Percentiles rank a stretch among this genome's conserved stretches.
These are phyloP conservation scores for Sporobolomyces roseus DNA, from an alignment of 768 basidiomycete genomes.

Conservation along the genomic window DNA sequence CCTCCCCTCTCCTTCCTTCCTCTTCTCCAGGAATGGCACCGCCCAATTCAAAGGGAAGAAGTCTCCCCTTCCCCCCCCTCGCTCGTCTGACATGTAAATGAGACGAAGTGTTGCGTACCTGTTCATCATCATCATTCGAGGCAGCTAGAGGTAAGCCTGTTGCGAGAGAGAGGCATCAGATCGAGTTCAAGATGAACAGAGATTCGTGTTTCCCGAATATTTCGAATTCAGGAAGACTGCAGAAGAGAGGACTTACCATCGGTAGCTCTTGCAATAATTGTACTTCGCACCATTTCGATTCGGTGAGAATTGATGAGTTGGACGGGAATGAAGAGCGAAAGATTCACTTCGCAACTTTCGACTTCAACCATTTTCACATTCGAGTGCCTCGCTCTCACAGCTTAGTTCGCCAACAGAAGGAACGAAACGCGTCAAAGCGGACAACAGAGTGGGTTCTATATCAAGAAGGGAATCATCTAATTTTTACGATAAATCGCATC, in stretches of 20 bases:
- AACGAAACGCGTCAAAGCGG: too few relatives aligned
- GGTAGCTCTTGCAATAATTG: slow-evolving; percentile 35
- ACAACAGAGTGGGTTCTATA: too few relatives aligned
- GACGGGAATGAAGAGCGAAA: neutral
- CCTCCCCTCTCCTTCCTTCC: too few relatives aligned
- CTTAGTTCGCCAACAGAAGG: too few relatives aligned
- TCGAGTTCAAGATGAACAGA: neutral
- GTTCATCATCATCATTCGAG: slow-evolving; percentile 79
- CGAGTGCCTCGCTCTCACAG: too few relatives aligned
- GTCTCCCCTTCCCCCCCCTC: neutral
- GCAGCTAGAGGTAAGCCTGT: slow-evolving; percentile 44
- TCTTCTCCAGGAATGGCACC: too few relatives aligned
- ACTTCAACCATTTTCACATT: too few relatives aligned
- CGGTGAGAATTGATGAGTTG: neutral
- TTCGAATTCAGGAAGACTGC: neutral
- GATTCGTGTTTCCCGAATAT: neutral
- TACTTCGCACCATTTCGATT: slow-evolving; percentile 30
- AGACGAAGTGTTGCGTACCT: slow-evolving; percentile 55
- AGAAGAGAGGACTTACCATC: slow-evolving; percentile 25
- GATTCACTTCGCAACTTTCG: too few relatives aligned
- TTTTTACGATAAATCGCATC: slow-evolving; percentile 59
- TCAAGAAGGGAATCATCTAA: too few relatives aligned
- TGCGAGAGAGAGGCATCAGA: accelerated
- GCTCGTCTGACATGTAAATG: too few relatives aligned
- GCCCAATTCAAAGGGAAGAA: too few relatives aligned